Evolutionary conservation across 2,329 filamentous ascomycete genomes (phyloP).

Genomic region (Calonectria hawksworthii): DNA sequence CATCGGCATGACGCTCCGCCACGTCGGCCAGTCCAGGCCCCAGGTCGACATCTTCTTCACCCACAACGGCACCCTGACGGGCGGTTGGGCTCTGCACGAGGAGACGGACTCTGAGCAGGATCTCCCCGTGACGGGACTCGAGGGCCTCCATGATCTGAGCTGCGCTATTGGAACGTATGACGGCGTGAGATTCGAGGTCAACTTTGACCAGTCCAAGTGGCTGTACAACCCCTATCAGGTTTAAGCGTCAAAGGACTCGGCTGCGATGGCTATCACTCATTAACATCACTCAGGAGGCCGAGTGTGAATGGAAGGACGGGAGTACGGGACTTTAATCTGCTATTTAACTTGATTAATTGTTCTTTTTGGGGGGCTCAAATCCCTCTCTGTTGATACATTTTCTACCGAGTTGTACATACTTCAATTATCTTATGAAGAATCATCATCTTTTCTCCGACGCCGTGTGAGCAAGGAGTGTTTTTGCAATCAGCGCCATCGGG

Average conservation of each 20-base stretch:
- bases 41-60: constrained; percentile 73
- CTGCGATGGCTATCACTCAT: no score
- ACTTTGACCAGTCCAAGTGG: constrained; percentile 73
- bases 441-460: not conserved
- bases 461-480: not conserved
- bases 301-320: not conserved
- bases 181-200: constrained; percentile 75
- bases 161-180: constrained; percentile 80
- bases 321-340: not conserved
- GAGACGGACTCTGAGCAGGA: constrained; percentile 76
- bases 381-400: not conserved
- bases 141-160: constrained; percentile 79
- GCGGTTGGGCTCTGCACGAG: constrained; percentile 81
- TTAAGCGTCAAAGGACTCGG: constrained; percentile 4
- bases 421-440: not conserved
- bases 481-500: not conserved
- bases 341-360: not conserved
- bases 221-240: constrained; percentile 56
- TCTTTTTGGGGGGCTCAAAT: not conserved
- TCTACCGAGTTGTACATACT: not conserved
- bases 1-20: constrained; percentile 75
- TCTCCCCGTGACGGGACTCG: constrained; percentile 74
- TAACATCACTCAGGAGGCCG: no score
- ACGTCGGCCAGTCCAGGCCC: constrained; percentile 48
- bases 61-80: constrained; percentile 70